Percentiles rank a stretch among this genome's conserved stretches.
Conservation (phyloP, 2,329 filamentous ascomycete genomes). For the Talaromyces pinophilus region DNA sequence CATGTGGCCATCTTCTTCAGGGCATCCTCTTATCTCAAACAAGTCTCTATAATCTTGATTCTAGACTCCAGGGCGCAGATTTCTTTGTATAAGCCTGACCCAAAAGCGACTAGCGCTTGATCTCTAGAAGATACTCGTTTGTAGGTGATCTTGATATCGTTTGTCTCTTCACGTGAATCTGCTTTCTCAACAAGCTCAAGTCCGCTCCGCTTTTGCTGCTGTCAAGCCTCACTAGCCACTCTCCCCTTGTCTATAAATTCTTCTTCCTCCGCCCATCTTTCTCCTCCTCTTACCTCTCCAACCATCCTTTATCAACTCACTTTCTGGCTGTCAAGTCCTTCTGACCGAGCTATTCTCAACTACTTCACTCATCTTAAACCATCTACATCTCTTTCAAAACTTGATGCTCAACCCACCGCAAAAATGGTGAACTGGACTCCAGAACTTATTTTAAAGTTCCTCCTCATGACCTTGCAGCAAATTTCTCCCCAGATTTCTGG, state of each 20-base stretch:
- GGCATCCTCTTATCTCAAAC: not conserved
- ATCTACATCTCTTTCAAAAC: not conserved
- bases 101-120: not conserved
- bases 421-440: conserved; percentile 10
- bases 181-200: not conserved
- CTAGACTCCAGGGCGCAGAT: not conserved
- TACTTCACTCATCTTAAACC: not conserved
- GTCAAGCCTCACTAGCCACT: not conserved
- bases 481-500: not conserved
- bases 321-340: not conserved
- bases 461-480: not conserved
- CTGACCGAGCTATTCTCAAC: not conserved
- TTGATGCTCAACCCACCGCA: not conserved
- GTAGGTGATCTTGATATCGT: not conserved
- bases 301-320: not conserved
- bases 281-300: not conserved
- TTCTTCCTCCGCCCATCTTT: not conserved
- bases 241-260: not conserved
- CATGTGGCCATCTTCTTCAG: not conserved
- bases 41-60: not conserved
- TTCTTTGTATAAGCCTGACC: not conserved
- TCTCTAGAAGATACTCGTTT: too few relatives aligned
- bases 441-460: not conserved
- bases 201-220: not conserved
- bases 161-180: conserved; percentile 7